Percentiles rank a stretch among this genome's conserved stretches.
Evolutionary conservation across 2,329 filamentous ascomycete species (phyloP).

Genomic region (Blumeriella jaapii): DNA sequence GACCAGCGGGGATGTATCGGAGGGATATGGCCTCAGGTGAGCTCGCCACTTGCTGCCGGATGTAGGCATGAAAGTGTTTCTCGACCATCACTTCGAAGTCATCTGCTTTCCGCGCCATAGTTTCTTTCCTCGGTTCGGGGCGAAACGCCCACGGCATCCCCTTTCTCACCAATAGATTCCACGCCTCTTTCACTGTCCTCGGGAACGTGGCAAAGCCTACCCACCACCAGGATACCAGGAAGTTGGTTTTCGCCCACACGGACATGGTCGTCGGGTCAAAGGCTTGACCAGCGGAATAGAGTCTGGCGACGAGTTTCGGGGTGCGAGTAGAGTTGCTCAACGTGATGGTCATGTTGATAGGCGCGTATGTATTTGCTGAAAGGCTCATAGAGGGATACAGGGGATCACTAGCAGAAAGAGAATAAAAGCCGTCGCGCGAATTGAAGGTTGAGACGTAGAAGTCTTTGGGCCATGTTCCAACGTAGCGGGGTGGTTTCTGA

Average conservation of each 20-base stretch:
- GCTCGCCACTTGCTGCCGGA: constrained; percentile 38
- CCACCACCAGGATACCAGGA: constrained; percentile 52
- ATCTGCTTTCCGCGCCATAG: constrained; percentile 42
- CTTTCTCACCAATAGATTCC: constrained; percentile 41
- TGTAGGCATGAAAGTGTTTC: constrained; percentile 35
- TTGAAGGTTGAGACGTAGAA: constrained; percentile 73
- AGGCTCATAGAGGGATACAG: constrained; percentile 31
- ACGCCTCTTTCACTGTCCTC: constrained; percentile 51
- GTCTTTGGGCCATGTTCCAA: constrained; percentile 51
- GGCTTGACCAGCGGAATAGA: constrained; percentile 41
- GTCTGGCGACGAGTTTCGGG: constrained; percentile 47
- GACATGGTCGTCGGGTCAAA: constrained; percentile 39
- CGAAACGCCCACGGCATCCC: constrained; percentile 53
- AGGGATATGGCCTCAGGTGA: constrained; percentile 36
- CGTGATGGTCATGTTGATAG: constrained; percentile 49
- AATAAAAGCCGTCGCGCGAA: constrained; percentile 44
- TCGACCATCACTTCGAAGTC: constrained; percentile 38
- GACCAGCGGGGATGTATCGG: constrained; percentile 42
- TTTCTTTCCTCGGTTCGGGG: constrained; percentile 48
- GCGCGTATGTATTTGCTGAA: no score
- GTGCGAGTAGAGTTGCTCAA: constrained; percentile 44
- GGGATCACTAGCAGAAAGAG: constrained; percentile 37
- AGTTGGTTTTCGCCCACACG: constrained; percentile 31
- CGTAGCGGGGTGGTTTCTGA: constrained; percentile 29
- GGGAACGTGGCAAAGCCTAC: constrained; percentile 55